Base-by-base conservation (phyloP, 2,329 filamentous ascomycete genomes). In the Pseudopyricularia cyperi region DNA sequence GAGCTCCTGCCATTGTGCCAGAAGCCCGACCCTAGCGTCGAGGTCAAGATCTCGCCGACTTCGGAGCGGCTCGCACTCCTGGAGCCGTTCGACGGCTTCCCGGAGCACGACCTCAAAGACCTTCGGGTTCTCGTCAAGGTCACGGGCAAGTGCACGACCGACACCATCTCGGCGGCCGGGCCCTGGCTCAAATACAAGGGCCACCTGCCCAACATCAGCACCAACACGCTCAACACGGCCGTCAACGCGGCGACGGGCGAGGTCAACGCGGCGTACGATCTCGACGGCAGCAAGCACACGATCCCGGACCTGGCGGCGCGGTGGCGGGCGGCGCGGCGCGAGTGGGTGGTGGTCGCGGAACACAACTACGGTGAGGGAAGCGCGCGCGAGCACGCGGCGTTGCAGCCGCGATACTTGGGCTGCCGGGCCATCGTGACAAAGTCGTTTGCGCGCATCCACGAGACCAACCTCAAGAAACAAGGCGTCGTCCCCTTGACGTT, bases 131-230 rank as follows among this genome's bases (percentile, higher is more conserved):
- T 98, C 15, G 91, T 95, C 75, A 97, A 97, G 72, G 86, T 97
- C 57, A 86, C 90, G 57, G 93, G 93, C 57, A 95, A 98, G 72
- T 98, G 93, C 76, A 98, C 93, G 53, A 98, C 93, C 44, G 93
- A 98, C 70, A 97, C 93, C 60, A 98, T 98, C 69, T 97, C 90
- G 35, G 91, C 91, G 33, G 91, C 91, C 1, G 91, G 91, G 6
- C 91, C 91, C 15, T 97, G 91, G 91, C 80, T 98, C 59, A 97
- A 97, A 71, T 98, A 97, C 81, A 97, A 97, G 76, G 93, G 93
- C 56, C 93, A 98, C 69, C 80, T 98, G 56, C 89, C 93, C 67
- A 98, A 98, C 75, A 98, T 98, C 68, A 87, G 84, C 60, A 89
- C 89, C 65, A 98, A 98, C 78, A 98, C 93, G 2, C 81, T 98